These are phyloP conservation scores for Trichoderma harzianum DNA, from an alignment of 2,329 filamentous ascomycete genomes.

Conservation along the genomic window DNA sequence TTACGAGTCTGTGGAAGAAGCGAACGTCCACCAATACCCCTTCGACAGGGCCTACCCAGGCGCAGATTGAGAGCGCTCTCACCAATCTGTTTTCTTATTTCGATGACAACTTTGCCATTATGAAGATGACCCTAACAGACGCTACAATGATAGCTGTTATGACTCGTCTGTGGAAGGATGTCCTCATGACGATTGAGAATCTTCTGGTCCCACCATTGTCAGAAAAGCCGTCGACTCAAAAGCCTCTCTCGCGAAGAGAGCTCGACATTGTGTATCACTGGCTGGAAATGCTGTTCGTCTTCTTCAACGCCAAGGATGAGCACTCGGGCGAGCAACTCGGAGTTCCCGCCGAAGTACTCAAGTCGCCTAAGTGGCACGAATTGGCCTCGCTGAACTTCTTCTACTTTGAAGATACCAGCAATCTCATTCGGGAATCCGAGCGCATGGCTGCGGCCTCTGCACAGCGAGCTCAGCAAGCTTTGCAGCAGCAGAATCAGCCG, in stretches of 20 bases:
- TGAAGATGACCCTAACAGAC: conserved; percentile 93
- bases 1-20: conserved; percentile 67
- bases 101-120: conserved; percentile 97
- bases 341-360: conserved; percentile 85
- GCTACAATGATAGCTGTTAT: conserved; percentile 98
- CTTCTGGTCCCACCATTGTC: conserved; percentile 90
- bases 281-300: conserved; percentile 84
- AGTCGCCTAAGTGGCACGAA: conserved; percentile 97
- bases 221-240: conserved; percentile 87
- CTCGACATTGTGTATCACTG: conserved; percentile 94
- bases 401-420: conserved; percentile 91
- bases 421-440: conserved; percentile 90
- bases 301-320: conserved; percentile 93
- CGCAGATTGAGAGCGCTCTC: conserved; percentile 76
- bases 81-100: conserved; percentile 90
- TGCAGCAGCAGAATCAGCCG: conserved; percentile 45
- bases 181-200: conserved; percentile 83
- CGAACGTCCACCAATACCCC: conserved; percentile 53
- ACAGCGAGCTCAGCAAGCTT: conserved; percentile 68
- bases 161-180: conserved; percentile 97
- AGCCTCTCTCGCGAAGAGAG: conserved; percentile 79
- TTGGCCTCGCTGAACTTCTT: conserved; percentile 96
- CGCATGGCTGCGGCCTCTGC: conserved; percentile 88
- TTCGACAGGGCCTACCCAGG: conserved; percentile 61
- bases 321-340: conserved; percentile 76